Base-by-base conservation (phyloP, 2,329 filamentous ascomycete genomes). In the Elsinoe necatrix region DNA sequence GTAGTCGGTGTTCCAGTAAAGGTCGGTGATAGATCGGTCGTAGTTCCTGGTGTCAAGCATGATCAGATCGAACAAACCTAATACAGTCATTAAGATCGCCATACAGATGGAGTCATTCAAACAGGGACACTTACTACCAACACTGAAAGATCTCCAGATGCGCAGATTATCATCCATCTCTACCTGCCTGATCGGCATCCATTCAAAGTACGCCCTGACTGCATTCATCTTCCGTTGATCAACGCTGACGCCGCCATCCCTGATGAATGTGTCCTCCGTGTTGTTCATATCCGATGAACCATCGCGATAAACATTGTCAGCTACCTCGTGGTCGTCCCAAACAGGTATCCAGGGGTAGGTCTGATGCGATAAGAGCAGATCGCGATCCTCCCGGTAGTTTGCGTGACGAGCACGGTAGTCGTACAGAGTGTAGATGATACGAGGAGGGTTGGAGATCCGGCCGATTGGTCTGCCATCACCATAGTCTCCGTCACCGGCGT, bases 201-300 rank as follows among this genome's bases (percentile, higher is more conserved):
- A 84, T 65, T 86, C 83, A 58, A 85, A 86, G 64, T 85, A 85
- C 1, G 84, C 83, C 35, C 85, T 75, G 1, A 88, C 84, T 1
- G 84, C 85, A 55, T 87, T 86, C 75, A 86, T 82, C 72, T 87
- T 88, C 61, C 84, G 78, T 66, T 85, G 81, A 61, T 87, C 84
- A n/a, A 87, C 80, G 29, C 77, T 80, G n/a, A 87, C 76, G 55
- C 72, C 71, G 11, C 72, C 72, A 57, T 80, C 76, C 48, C 77
- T 73, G 25, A 81, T 65, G 69, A 87, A 88, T 0, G 81, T 84
- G 6, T 79, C 76, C 63, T 86, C 83, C 8, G 80, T 85, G 67
- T 87, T 87, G 67, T 83, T 84, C 21, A 85, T 69, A 3, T 75
- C 73, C 1, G 78, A 76, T 7, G 76, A 78, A 1, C 84, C 84